A percentile compares a stretch with the other conserved stretches of the same genome.
Conservation (phyloP, 2,329 filamentous ascomycete species). For the Bipolaris bicolor region DNA sequence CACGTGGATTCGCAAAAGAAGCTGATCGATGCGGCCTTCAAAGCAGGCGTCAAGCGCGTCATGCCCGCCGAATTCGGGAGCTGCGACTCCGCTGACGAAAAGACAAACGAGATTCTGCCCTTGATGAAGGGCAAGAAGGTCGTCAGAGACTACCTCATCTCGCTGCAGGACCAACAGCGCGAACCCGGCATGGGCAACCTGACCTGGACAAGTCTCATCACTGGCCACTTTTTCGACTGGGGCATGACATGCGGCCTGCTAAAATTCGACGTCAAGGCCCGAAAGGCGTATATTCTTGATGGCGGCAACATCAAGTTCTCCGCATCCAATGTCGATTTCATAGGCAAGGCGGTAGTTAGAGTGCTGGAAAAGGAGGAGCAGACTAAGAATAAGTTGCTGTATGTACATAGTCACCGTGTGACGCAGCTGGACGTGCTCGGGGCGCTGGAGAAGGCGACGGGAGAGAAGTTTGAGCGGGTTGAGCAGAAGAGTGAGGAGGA, state of each 20-base stretch:
- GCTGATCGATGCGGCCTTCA: constrained; percentile 64
- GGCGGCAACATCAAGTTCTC: constrained; percentile 63
- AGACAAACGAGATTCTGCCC: constrained; percentile 55
- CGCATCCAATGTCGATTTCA: constrained; percentile 58
- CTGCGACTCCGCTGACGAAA: constrained; percentile 51
- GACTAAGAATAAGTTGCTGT: constrained; percentile 65
- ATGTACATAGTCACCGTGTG: constrained; percentile 63
- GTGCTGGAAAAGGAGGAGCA: constrained; percentile 54
- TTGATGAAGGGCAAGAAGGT: constrained; percentile 60
- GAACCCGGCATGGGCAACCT: constrained; percentile 48
- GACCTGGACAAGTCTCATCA: constrained; percentile 66
- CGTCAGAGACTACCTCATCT: constrained; percentile 53
- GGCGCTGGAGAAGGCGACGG: constrained; percentile 61
- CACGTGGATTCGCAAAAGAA: constrained; percentile 54
- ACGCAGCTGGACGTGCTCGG: constrained; percentile 65
- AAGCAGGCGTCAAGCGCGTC: constrained; percentile 64
- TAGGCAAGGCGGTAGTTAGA: constrained; percentile 60
- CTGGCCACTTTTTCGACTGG: constrained; percentile 68
- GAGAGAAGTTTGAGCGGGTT: constrained; percentile 58
- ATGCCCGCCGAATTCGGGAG: constrained; percentile 66
- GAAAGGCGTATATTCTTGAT: constrained; percentile 63
- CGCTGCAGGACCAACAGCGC: constrained; percentile 53
- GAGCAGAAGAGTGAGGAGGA: constrained; percentile 46
- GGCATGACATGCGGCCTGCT: constrained; percentile 57
- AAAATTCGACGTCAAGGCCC: constrained; percentile 59